Evolutionary conservation across 257 asterid genomes (phyloP).

Genomic region (Coffea eugenioides): DNA sequence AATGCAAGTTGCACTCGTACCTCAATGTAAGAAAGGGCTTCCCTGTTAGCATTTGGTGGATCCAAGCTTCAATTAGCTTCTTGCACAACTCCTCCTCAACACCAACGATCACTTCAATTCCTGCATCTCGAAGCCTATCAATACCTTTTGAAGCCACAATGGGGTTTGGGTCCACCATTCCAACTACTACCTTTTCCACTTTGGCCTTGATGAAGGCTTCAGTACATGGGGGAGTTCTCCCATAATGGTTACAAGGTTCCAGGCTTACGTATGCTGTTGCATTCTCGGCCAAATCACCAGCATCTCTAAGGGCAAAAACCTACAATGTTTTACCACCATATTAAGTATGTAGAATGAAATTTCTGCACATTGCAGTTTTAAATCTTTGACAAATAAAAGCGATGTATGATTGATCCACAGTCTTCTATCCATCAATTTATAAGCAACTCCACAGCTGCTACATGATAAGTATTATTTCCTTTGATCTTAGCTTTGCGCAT

Average conservation of each 20-base stretch:
- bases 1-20: slow-evolving; percentile 26
- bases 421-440: not conserved
- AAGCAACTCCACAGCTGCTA: too few species aligned
- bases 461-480: not conserved
- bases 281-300: slow-evolving; percentile 75
- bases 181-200: slow-evolving; percentile 76
- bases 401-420: not conserved
- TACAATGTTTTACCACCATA: slow-evolving; percentile 19
- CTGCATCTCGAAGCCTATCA: slow-evolving; percentile 63
- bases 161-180: slow-evolving; percentile 96
- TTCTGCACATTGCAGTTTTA: not conserved
- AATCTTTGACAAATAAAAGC: not conserved
- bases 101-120: slow-evolving; percentile 71
- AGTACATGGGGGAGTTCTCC: slow-evolving; percentile 95
- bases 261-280: slow-evolving; percentile 87
- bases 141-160: slow-evolving; percentile 82
- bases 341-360: not conserved
- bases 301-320: slow-evolving; percentile 93
- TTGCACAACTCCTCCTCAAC: slow-evolving; percentile 85
- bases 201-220: slow-evolving; percentile 88
- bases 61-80: slow-evolving; percentile 73
- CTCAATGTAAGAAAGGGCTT: slow-evolving; percentile 78
- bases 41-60: slow-evolving; percentile 76
- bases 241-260: slow-evolving; percentile 95
- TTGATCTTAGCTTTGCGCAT: not conserved